phyloP scores from a whole-genome alignment of 192 early-diverging fungal genomes.

The Mycoemilia scoparia region DNA sequence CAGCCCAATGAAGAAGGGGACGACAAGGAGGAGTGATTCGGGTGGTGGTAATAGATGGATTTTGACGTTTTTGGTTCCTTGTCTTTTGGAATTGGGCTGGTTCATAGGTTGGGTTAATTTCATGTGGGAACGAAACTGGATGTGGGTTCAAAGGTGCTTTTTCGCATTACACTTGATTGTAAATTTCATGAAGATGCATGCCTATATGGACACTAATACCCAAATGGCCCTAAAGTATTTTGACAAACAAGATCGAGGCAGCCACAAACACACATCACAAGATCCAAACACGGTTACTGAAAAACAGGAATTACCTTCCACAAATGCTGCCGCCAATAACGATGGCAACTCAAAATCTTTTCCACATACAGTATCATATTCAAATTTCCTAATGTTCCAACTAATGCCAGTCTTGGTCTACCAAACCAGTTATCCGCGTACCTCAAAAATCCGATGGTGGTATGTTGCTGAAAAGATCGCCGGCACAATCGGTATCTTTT shows the following conservation, averaged over 20 bases:
- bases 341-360: too few relatives aligned
- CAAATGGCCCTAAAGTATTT: conserved; percentile 36
- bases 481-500: conserved; percentile 60
- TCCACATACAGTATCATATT: too few relatives aligned
- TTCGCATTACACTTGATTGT: conserved; percentile 74
- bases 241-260: conserved; percentile 6
- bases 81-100: conserved; percentile 36
- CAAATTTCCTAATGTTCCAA: conserved; percentile 75
- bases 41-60: conserved; percentile 25
- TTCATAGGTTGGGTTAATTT: conserved; percentile 38
- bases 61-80: conserved; percentile 38
- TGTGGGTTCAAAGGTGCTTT: conserved; percentile 77
- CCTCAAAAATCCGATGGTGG: conserved; percentile 56
- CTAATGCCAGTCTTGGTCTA: conserved; percentile 84
- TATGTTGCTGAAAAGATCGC: conserved; percentile 75
- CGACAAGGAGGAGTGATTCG: conserved; percentile 34
- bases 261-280: conserved; percentile 3
- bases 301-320: conserved; percentile 3
- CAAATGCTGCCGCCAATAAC: conserved; percentile 1
- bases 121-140: conserved; percentile 50
- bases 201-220: conserved; percentile 71
- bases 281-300: conserved; percentile 3
- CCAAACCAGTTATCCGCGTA: conserved; percentile 83
- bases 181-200: conserved; percentile 94
- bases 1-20: conserved; percentile 4